These are phyloP conservation scores for Ophiocordyceps sinensis DNA, from an alignment of 2,329 filamentous ascomycete genomes.

Conservation along the genomic window DNA sequence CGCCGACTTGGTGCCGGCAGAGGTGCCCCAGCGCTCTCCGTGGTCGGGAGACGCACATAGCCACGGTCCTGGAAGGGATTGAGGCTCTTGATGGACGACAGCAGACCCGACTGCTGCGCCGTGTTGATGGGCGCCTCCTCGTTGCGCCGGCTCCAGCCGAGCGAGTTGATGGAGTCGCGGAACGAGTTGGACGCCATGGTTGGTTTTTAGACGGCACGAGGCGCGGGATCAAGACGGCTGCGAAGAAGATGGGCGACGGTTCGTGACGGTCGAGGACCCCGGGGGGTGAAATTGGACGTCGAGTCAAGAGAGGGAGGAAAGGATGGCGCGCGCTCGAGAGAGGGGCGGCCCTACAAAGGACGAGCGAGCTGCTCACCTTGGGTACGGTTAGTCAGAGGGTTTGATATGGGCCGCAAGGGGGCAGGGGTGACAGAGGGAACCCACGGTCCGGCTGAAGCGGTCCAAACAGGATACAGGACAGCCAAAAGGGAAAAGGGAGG, in stretches of 20 bases:
- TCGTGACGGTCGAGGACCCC: background rate
- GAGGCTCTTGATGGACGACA: slow-evolving; percentile 68
- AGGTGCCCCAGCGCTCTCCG: slow-evolving; percentile 69
- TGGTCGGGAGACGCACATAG: slow-evolving; percentile 81
- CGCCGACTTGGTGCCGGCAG: slow-evolving; percentile 70
- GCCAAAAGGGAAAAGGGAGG: background rate
- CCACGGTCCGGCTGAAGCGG: slow-evolving; percentile 1
- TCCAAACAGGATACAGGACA: background rate
- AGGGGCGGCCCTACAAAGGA: background rate
- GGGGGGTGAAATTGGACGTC: slow-evolving; percentile 2
- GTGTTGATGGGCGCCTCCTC: slow-evolving; percentile 68
- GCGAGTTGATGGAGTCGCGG: slow-evolving; percentile 82
- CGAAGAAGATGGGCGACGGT: slow-evolving; percentile 7
- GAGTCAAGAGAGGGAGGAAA: background rate
- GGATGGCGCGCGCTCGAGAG: background rate
- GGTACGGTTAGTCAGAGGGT: slow-evolving; percentile 8
- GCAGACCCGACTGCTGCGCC: slow-evolving; percentile 51
- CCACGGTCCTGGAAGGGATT: slow-evolving; percentile 81
- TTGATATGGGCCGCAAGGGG: slow-evolving; percentile 1
- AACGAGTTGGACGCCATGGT: slow-evolving; percentile 79
- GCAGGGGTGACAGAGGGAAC: slow-evolving; percentile 3
- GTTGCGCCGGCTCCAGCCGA: slow-evolving; percentile 86
- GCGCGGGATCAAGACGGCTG: background rate
- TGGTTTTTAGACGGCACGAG: background rate
- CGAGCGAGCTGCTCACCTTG: slow-evolving; percentile 3